phyloP scores from a whole-genome alignment of 495 filamentous ascomycete genomes.

The Pseudoneurospora amorphoporcata region DNA sequence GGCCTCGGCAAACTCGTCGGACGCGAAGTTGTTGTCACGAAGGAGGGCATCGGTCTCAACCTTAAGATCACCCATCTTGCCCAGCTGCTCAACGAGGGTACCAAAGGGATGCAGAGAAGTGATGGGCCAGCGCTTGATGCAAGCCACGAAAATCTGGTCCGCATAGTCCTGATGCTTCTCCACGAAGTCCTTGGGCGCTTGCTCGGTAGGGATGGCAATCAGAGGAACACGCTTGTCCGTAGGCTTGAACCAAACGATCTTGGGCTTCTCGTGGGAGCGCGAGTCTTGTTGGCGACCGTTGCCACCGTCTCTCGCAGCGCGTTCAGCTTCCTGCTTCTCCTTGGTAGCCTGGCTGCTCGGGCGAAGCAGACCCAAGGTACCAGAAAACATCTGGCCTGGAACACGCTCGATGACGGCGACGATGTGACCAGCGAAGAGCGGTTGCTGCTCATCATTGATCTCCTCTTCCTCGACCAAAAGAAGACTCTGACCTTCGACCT shows the following conservation, averaged over 20 bases:
- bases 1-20: constrained; percentile 95
- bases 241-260: constrained; percentile 99
- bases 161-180: constrained; percentile 97
- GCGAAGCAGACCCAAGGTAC: constrained; percentile 82
- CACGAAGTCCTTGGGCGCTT: constrained; percentile 94
- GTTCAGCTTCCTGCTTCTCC: constrained; percentile 97
- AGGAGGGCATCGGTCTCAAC: constrained; percentile 96
- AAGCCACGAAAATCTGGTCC: constrained; percentile 95
- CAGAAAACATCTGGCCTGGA: constrained; percentile 98
- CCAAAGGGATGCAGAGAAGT: constrained; percentile 98
- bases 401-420: constrained; percentile 96
- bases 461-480: constrained; percentile 96
- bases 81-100: constrained; percentile 92
- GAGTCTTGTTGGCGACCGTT: constrained; percentile 61
- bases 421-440: constrained; percentile 90
- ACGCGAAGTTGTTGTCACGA: constrained; percentile 95
- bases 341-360: constrained; percentile 98
- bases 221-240: constrained; percentile 97
- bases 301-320: constrained; percentile 77
- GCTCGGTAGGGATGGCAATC: constrained; percentile 96
- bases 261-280: constrained; percentile 89
- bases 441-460: constrained; percentile 96
- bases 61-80: constrained; percentile 92
- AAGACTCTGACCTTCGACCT: constrained; percentile 95
- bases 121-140: constrained; percentile 98